Evolutionary conservation across 192 early-diverging fungal genomes (phyloP), one percentile per base, ranked within the genome.

Genomic region (Gryganskiella cystojenkinii): DNA sequence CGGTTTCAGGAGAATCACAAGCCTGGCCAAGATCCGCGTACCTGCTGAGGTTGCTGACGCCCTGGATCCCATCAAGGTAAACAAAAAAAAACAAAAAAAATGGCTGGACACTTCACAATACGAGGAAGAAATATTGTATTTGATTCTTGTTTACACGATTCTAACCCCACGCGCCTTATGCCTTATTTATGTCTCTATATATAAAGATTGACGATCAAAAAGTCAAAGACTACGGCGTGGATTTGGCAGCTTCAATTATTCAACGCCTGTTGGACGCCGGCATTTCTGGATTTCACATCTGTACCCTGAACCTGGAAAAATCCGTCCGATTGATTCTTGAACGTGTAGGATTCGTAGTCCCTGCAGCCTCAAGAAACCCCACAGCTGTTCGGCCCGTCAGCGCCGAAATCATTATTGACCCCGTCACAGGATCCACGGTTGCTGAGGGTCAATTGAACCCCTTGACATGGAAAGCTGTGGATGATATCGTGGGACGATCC

Each of bases 151-250:
- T n/a, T n/a, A n/a, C n/a, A n/a, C n/a, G n/a, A n/a, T n/a, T n/a
- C n/a, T n/a, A n/a, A n/a, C n/a, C 37, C 37, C 49, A 19, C 17
- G 11, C 49, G 20, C 49, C 49, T 9, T 50, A 1, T 1, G 20
- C 1, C 11, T n/a, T 3, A 50, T n/a, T 50, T 19, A 3, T 20
- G 1, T n/a, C 17, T 7, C 20, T 22, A 9, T 11, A 25, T 9
- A 15, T 59, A 20, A 67, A 83, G 74, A 90, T 85, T 58, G 92
- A 95, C 57, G 94, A 95, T 73, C 88, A 92, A 80, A 91, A 89
- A 56, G 92, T 95, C 3, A 95, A 95, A 79, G 90, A 91, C 27
- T 94, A 90, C 72, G 94, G 94, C 57, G 85, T 95, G 7, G 55
- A 83, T 30, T 67, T 94, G 25, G 87, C 88, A 25, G 79, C 92